A percentile compares a stretch with the other conserved stretches of the same genome.
These are phyloP conservation scores for Daldinia eschscholtzii DNA, from an alignment of 2,329 filamentous ascomycete species.

Conservation along the genomic window DNA sequence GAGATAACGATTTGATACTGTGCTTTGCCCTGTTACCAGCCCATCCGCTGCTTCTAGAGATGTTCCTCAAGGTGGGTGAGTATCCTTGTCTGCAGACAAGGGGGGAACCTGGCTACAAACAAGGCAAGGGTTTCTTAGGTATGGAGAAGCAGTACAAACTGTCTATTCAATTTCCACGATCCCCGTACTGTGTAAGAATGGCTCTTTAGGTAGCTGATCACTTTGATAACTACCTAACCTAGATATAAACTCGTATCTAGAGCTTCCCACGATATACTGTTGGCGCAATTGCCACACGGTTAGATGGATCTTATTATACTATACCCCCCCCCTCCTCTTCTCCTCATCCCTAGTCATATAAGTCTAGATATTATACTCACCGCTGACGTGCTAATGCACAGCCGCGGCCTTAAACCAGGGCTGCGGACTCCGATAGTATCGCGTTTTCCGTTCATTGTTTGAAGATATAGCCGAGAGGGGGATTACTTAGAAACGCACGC, in stretches of 20 bases:
- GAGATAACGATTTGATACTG: not conserved
- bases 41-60: conserved; percentile 3
- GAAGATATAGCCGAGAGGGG: not conserved
- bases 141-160: conserved; percentile 1
- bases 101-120: not conserved
- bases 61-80: conserved; percentile 4
- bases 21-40: not conserved
- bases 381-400: conserved; percentile 7
- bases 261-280: conserved; percentile 10
- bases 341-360: conserved; percentile 1
- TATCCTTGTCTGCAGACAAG: not conserved
- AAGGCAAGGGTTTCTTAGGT: not conserved
- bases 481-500: not conserved
- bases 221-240: not conserved
- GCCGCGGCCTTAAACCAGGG: not conserved
- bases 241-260: not conserved
- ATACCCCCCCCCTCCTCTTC: not conserved
- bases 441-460: not conserved
- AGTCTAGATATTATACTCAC: not conserved
- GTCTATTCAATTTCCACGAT: not conserved
- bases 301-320: conserved; percentile 6
- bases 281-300: conserved; percentile 4
- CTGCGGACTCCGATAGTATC: not conserved
- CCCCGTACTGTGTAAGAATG: conserved; percentile 1
- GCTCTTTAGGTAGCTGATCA: not conserved